Base-by-base conservation (phyloP, 768 basidiomycete species). In the Lactifluus pinguis region DNA sequence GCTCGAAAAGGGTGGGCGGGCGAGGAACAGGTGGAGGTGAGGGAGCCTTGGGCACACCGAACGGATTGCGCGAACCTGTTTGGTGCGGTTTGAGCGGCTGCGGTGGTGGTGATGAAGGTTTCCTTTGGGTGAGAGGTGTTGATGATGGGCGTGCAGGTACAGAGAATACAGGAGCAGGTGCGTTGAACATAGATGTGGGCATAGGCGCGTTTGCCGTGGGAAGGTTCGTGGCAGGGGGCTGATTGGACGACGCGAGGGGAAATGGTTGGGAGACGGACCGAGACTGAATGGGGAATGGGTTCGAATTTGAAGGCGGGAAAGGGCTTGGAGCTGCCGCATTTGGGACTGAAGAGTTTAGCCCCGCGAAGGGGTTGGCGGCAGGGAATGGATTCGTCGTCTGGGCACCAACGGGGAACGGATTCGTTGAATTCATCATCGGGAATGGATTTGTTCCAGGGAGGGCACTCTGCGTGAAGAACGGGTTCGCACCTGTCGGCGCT, bases 31-130 rank as follows among this genome's bases (percentile, higher is more conserved):
- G 84, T 1, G 85, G 81, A 15, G 65, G 63, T 44, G 76, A 74
- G 25, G 82, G 75, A 9, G 79, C 78, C 6, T 80, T 76, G 4
- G 89, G 82, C 34, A 83, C 81, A 6, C 93, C 95, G 65, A 99
- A 99, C 3, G 97, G 97, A 78, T 99, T 99, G 66, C 84, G 85
- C 7, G 92, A 91, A 30, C 97, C 95, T 3, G 97, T 99, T 70
- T 88, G 84, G 71, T 98, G 95, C 6, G 93, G 79, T 67, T 83
- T 85, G 30, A 98, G 80, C 7, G 85, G 83, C 68, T 86, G 83
- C 2, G 79, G 76, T 3, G 75, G 65, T 41, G 80, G 78, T 5
- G 80, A 79, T 6, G 65, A 60, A 2, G 79, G 74, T 6, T 69
- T 68, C 34, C 70, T 64, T 32, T 74, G 67, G 47, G 79, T 80